Base-by-base conservation (phyloP, 306 rosid species). In the Vicia faba region DNA sequence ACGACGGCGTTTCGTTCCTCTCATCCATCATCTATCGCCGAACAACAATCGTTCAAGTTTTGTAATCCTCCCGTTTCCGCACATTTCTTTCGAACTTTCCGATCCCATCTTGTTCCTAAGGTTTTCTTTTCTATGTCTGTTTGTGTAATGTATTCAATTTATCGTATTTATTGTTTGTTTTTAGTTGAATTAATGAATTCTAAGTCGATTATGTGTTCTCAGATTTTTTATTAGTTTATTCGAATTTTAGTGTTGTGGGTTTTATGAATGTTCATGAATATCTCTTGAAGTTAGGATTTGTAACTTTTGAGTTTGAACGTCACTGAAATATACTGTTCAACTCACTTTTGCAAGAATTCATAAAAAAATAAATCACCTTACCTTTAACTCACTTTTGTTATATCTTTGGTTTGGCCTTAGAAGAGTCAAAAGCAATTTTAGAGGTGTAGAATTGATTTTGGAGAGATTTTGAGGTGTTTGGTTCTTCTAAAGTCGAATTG, bases 81-180 rank as follows among this genome's bases (percentile, higher is more conserved):
- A 6, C 79, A 64, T 36, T 73, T 43, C 60, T 33, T 72, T 31
- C 76, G 48, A 13, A 33, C 44, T 58, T 73, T 69, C 31, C 74
- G 64, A 77, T 50, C 79, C 20, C 79, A 16, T 38, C 63, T 11
- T 11, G 6, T 64, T 38, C 79, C 68, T 18, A 76, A 72, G 84
- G 79, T 73, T 23, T 5, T 28, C 4, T 9, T 2, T 58, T 58
- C 8, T 53, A 11, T 53, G 15, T 53, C 11, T 54, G 5, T 25
- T 25, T 54, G 7, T 25, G 9, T 54, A 53, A 53, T 53, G 1
- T 53, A 2, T 53, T 53, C 7, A 23, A 23, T 23, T 54, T 54
- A 3, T 54, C 11, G 2, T 54, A 5, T 54, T 25, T 11, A 12
- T 54, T 54, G 3, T 53, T 53, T 20, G 4, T 53, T 23, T 53